Base-by-base conservation (phyloP, 75 land plant genomes). In the Ceratopteris richardii region DNA sequence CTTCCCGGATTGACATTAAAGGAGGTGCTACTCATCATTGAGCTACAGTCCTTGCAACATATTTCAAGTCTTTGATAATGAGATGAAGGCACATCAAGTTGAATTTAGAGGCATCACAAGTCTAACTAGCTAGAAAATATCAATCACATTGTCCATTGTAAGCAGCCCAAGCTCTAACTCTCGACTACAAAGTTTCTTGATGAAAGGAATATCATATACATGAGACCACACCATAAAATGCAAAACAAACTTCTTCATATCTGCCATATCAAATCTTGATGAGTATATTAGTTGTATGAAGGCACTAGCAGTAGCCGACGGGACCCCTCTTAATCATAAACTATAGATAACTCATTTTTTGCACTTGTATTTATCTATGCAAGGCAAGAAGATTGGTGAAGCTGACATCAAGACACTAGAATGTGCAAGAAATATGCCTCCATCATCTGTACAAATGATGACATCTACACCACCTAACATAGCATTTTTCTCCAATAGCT, bases 21-120 rank as follows among this genome's bases (percentile, higher is more conserved):
- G n/a, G n/a, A n/a, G n/a, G n/a, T n/a, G n/a, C n/a, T n/a, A n/a
- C n/a, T n/a, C n/a, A n/a, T n/a, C n/a, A n/a, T n/a, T n/a, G n/a
- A n/a, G n/a, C n/a, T n/a, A n/a, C n/a, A n/a, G n/a, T n/a, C n/a
- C n/a, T n/a, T 9, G 86, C 74, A 22, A 89, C 68, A 16, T 64
- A 22, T 60, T 80, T 93, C 67, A 93, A 93, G 37, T 83, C 66
- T 25, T 60, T 73, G 6, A 85, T 55, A 47, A 89, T 65, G 60
- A 83, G 72, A 14, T 79, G 80, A 19, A 71, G 21, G 51, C 94
- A 93, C 22, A 85, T 24, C 20, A 93, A 54, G 37, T 77, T 67
- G 21, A 93, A 82, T 6, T 83, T 73, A 17, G 90, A 73, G 29
- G 82, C 90, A 74, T 93, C 95, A 76, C 89, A 93, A 59, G 58